Evolutionary conservation across 805 yeast genomes (phyloP), one percentile per base, ranked within the genome.

Genomic region (Pichia exigua): DNA sequence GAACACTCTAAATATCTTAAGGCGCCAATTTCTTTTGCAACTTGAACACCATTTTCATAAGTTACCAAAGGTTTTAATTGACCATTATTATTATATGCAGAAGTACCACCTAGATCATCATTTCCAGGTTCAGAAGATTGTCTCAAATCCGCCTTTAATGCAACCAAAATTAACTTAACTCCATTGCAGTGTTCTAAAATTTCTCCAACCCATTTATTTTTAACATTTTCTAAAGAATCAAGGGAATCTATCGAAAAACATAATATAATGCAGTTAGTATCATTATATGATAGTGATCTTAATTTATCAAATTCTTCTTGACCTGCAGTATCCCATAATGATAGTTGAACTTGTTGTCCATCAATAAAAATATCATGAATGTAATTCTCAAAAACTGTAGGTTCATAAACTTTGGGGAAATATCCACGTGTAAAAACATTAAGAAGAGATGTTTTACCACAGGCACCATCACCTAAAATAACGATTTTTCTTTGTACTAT

Each of bases 281-380:
- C 98, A 27, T 91, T 83, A 68, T 94, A 94, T 47, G 95, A 86
- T 55, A 92, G 75, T 1, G 97, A 88, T 67, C 99, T 80, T 67
- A 92, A 76, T 57, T 97, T 78, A 68, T 92, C 99, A 61, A 92
- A 92, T 71, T 92, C 99, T 71, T 92, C 99, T 73, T 92, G 99
- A 9, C 99, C 99, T 1, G 99, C 99, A 7, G 99, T 92, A 67
- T 92, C 99, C 99, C 99, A 94, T 50, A 92, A 73, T 17, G 97
- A 90, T 52, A 92, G 73, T 63, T 91, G 95, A 61, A 92, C 87
- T 47, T 94, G 89, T 66, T 88, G 89, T 48, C 92, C 92, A 66
- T 92, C 99, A 50, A 92, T 90, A 70, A 88, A 92, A 57, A 92
- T 94, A 66, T 92, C 98, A 69, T 92, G 98, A 54, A 91, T 96